phyloP scores from a whole-genome alignment of 176 grass and related monocot genomes.

The Aegilops speltoides region DNA sequence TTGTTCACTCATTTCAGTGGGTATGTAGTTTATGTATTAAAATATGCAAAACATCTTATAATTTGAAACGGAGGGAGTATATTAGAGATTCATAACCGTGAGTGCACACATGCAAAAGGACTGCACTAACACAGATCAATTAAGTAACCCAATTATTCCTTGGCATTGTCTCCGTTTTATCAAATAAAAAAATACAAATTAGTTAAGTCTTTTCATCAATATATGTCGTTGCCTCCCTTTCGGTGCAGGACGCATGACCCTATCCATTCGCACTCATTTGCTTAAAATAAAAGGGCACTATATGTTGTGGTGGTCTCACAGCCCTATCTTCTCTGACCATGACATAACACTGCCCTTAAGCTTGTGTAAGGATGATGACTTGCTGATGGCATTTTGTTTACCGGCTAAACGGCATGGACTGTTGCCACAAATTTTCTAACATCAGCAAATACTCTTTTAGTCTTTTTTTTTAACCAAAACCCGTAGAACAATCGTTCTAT shows the following conservation, averaged over 20 bases:
- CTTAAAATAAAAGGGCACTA: constrained; percentile 44
- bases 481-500: background rate
- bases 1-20: no score
- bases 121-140: background rate
- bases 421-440: background rate
- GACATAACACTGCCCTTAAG: constrained; percentile 15
- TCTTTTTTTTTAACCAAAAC: background rate
- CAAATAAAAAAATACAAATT: no score
- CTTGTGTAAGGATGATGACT: constrained; percentile 32
- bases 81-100: no score
- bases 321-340: constrained; percentile 12
- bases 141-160: background rate
- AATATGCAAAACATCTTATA: no score
- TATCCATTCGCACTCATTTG: constrained; percentile 26
- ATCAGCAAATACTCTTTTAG: background rate
- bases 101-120: no score
- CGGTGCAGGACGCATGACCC: constrained; percentile 22
- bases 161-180: background rate
- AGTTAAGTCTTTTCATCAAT: background rate
- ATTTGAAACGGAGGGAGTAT: no score
- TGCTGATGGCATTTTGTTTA: constrained; percentile 28
- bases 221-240: constrained; percentile 29
- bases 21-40: no score
- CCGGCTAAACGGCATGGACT: background rate
- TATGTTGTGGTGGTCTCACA: constrained; percentile 12